A percentile compares a stretch with the other conserved stretches of the same genome.
Evolutionary conservation across 2,329 filamentous ascomycete genomes (phyloP).

Genomic region (Monosporascus sp.): DNA sequence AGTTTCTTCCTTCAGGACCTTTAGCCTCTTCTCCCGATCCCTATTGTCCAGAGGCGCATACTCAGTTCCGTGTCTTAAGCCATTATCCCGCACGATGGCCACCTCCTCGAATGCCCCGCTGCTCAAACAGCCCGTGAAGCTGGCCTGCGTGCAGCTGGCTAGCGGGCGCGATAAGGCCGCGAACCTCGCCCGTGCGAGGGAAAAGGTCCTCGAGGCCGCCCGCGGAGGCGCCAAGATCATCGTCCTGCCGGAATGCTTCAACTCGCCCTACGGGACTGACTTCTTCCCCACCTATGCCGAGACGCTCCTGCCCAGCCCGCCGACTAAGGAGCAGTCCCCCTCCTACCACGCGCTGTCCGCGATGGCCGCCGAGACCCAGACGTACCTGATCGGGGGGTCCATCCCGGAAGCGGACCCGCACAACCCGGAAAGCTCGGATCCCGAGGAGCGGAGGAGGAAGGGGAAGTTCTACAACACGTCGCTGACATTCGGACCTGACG

Average conservation of each 20-base stretch:
- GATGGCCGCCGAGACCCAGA: conserved; percentile 71
- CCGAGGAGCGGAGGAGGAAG: too few species aligned
- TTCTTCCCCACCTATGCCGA: conserved; percentile 93
- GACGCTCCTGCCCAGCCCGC: conserved; percentile 71
- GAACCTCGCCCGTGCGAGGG: conserved; percentile 77
- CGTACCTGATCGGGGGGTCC: conserved; percentile 85
- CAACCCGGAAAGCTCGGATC: conserved; percentile 22
- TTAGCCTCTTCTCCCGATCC: conserved; percentile 14
- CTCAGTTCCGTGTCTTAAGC: conserved; percentile 2
- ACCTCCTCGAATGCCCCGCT: conserved; percentile 33
- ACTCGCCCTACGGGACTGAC: conserved; percentile 88
- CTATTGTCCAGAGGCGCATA: conserved; percentile 1
- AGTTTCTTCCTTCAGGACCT: conserved; percentile 11
- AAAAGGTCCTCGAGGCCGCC: conserved; percentile 78
- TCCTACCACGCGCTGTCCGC: conserved; percentile 79
- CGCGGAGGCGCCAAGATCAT: conserved; percentile 73
- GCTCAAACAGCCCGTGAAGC: conserved; percentile 71
- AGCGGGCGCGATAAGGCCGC: conserved; percentile 75
- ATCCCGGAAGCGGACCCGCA: conserved; percentile 71
- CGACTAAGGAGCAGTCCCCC: conserved; percentile 63
- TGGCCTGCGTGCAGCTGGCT: conserved; percentile 77
- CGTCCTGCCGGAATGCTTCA: conserved; percentile 97
- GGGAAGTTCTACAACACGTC: conserved; percentile 84
- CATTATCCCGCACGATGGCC: conserved; percentile 19
- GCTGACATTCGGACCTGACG: conserved; percentile 73